Evolutionary conservation across 1,284 basidiomycete genomes (phyloP), one percentile per base, ranked within the genome.

Genomic region (Naganishia cerealis): DNA sequence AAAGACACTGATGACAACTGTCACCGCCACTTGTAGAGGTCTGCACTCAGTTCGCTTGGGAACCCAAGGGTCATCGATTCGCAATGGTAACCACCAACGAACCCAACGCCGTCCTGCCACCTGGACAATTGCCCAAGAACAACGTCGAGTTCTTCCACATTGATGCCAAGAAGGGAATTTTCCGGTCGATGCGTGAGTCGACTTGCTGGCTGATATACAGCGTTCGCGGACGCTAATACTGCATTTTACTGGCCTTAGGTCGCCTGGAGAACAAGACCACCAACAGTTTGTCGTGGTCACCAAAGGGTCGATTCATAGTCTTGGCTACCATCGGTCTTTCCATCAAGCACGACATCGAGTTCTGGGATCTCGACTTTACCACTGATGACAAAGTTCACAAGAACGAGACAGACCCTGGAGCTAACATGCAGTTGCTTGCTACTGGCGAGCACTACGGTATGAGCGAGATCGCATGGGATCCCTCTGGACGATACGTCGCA

Each of bases 391-490:
- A 85, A 29, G 84, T 86, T 73, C 76, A 81, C 70, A 81, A 84
- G 68, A 72, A 73, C 68, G 86, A 88, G 72, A 75, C 72, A 53
- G 91, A 94, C 63, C 93, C 90, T 86, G 93, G 92, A 55, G 86
- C 87, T 65, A 88, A 89, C 59, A 93, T 99, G 72, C 91, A 94
- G 80, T 85, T 90, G 33, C 86, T 99, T 59, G 81, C 79, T 54
- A 87, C 87, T 33, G 89, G 89, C n/a, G 96, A 99, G 81, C 95
- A 99, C 82, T 99, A 96, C 79, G 96, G 95, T 70, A 88, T 99
- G 71, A 99, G 96, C 29, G 94, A 98, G 75, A 89, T 98, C 66
- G 94, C 97, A 78, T 99, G 96, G 96, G 96, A 99, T 81, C 95
- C 96, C 33, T 90, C 88, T 76, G 96, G 96, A 67, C 88, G 96